A percentile compares a stretch with the other conserved stretches of the same genome.
These are phyloP conservation scores for Durio zibethinus DNA, from an alignment of 345 rosid genomes.

Conservation along the genomic window DNA sequence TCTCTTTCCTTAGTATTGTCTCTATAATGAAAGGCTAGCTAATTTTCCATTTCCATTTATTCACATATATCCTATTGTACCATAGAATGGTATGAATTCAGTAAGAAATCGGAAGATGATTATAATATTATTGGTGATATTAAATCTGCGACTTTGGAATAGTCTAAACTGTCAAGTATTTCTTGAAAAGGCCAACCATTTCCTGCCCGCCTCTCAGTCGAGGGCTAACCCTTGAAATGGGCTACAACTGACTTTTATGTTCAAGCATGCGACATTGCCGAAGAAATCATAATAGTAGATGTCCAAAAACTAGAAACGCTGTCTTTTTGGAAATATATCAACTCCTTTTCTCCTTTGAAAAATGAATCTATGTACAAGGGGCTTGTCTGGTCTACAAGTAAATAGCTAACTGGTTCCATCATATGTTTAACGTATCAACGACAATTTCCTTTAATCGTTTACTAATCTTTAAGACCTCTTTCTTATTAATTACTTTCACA, in stretches of 20 bases:
- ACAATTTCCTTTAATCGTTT: neutral
- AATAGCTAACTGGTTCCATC: neutral
- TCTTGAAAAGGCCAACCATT: neutral
- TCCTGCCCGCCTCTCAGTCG: neutral
- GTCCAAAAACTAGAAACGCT: neutral
- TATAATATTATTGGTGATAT: neutral
- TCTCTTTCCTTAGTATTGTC: too few relatives aligned
- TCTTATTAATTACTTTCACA: constrained; percentile 10
- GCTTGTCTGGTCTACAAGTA: neutral
- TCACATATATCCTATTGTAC: neutral
- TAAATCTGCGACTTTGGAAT: neutral
- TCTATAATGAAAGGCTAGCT: neutral
- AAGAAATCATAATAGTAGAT: neutral
- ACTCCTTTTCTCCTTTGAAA: neutral
- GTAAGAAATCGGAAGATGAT: neutral
- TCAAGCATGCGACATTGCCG: neutral
- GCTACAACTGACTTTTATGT: neutral
- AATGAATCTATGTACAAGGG: neutral
- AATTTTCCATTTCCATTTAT: constrained; percentile 3
- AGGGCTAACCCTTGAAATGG: neutral
- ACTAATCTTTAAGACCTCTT: neutral
- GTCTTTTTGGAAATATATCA: neutral
- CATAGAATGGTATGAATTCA: neutral
- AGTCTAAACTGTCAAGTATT: neutral
- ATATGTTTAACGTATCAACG: neutral